Percentiles rank a stretch among this genome's conserved stretches.
These are phyloP conservation scores for Mallotus japonicus DNA, from an alignment of 441 rosid species.

Conservation along the genomic window DNA sequence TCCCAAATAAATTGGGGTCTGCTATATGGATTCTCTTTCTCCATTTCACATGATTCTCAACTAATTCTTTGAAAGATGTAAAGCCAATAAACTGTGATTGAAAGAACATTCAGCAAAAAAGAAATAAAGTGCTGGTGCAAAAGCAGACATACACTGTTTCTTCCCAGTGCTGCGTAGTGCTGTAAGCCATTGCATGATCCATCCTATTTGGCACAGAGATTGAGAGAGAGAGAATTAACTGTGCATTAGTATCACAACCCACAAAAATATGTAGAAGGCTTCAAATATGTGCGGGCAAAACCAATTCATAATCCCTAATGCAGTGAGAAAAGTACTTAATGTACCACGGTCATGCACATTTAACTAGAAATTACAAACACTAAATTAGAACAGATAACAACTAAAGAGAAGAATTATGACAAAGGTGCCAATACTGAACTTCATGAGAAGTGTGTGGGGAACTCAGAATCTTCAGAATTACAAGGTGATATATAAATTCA, in stretches of 20 bases:
- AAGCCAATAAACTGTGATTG: neutral
- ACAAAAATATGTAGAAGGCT: neutral
- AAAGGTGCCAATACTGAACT: neutral
- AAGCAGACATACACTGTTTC: constrained; percentile 64
- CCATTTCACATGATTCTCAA: too few relatives aligned
- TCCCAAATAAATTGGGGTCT: too few relatives aligned
- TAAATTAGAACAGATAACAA: neutral
- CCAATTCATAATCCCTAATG: neutral
- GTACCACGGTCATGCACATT: neutral
- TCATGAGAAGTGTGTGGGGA: neutral
- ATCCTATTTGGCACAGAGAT: constrained; percentile 44
- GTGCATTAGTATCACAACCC: neutral
- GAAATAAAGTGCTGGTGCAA: constrained; percentile 2
- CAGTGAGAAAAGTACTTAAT: neutral
- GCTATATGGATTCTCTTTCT: too few relatives aligned
- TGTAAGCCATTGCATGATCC: constrained; percentile 97
- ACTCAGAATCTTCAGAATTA: neutral
- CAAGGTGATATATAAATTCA: neutral
- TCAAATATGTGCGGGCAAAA: constrained; percentile 7
- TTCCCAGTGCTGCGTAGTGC: constrained; percentile 96
- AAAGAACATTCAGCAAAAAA: constrained; percentile 7
- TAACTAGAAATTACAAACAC: neutral
- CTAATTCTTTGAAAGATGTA: too few relatives aligned
- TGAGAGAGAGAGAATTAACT: neutral
- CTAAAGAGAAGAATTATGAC: neutral